phyloP scores from a whole-genome alignment of 495 filamentous ascomycete genomes.

The Platismatia glauca region DNA sequence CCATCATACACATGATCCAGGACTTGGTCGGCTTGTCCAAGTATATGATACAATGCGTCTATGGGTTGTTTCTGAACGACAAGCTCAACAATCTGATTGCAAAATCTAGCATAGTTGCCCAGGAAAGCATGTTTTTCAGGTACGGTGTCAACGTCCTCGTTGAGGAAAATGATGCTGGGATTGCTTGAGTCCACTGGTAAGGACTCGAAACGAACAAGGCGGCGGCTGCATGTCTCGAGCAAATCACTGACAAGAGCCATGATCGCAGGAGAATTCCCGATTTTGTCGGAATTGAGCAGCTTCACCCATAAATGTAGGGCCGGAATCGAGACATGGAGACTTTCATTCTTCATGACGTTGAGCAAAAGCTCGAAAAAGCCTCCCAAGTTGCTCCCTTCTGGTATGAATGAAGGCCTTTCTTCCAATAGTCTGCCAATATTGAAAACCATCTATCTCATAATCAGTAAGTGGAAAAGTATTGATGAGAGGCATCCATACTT shows the following conservation, averaged over 20 bases:
- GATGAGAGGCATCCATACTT: slow-evolving; percentile 43
- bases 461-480: slow-evolving; percentile 8
- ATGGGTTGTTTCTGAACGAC: slow-evolving; percentile 70
- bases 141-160: slow-evolving; percentile 89
- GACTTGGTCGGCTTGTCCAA: slow-evolving; percentile 63
- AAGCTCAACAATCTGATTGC: slow-evolving; percentile 70
- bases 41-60: slow-evolving; percentile 80
- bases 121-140: slow-evolving; percentile 94
- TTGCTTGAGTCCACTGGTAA: slow-evolving; percentile 74
- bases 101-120: slow-evolving; percentile 93
- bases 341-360: slow-evolving; percentile 69
- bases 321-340: slow-evolving; percentile 86
- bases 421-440: slow-evolving; percentile 77
- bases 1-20: slow-evolving; percentile 67
- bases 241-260: slow-evolving; percentile 61
- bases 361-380: slow-evolving; percentile 73
- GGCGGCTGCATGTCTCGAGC: slow-evolving; percentile 66
- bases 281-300: slow-evolving; percentile 56
- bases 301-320: slow-evolving; percentile 83
- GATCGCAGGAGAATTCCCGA: slow-evolving; percentile 58
- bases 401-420: slow-evolving; percentile 55
- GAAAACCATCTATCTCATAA: slow-evolving; percentile 57
- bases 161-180: slow-evolving; percentile 67
- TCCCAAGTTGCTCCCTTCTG: slow-evolving; percentile 55
- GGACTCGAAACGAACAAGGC: slow-evolving; percentile 74